These are phyloP conservation scores for Dujonia santamariae DNA, from an alignment of 1,139 yeast genomes.

Conservation along the genomic window DNA sequence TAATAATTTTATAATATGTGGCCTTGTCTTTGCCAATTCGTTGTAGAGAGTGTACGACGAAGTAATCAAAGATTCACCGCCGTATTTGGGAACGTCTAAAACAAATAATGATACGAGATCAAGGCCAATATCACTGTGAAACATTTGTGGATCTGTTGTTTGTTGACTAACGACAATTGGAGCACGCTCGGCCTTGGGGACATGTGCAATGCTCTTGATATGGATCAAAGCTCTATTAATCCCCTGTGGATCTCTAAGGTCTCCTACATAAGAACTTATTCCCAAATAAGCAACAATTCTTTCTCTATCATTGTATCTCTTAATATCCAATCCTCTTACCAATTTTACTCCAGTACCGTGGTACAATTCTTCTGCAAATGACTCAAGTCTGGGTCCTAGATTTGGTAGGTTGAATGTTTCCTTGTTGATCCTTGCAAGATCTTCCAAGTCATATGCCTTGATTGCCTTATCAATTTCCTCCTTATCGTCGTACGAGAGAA, in stretches of 20 bases:
- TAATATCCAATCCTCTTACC: constrained; percentile 11
- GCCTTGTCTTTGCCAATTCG: constrained; percentile 11
- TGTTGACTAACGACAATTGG: constrained; percentile 13
- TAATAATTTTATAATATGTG: constrained; percentile 9
- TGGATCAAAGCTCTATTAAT: constrained; percentile 12
- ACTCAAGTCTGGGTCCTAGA: constrained; percentile 9
- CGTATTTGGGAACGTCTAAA: constrained; percentile 9
- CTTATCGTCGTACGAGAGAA: constrained; percentile 8
- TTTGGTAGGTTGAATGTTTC: constrained; percentile 8
- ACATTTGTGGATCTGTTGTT: constrained; percentile 13
- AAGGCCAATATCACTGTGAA: constrained; percentile 12
- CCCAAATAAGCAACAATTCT: constrained; percentile 11
- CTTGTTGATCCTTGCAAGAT: constrained; percentile 5
- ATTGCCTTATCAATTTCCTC: constrained; percentile 9
- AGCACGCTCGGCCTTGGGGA: constrained; percentile 11
- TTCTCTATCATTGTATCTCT: constrained; percentile 9
- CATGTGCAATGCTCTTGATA: constrained; percentile 12
- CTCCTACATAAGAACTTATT: constrained; percentile 11
- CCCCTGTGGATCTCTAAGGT: constrained; percentile 12
- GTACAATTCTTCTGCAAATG: constrained; percentile 10
- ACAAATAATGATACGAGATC: constrained; percentile 12
- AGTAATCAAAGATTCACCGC: constrained; percentile 12
- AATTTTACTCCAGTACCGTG: constrained; percentile 11
- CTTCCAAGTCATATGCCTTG: constrained; percentile 4
- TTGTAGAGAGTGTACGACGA: constrained; percentile 11